Percentiles rank a stretch among this genome's conserved stretches.
phyloP scores from a whole-genome alignment of 129 eudicot species.

The Apium graveolens region DNA sequence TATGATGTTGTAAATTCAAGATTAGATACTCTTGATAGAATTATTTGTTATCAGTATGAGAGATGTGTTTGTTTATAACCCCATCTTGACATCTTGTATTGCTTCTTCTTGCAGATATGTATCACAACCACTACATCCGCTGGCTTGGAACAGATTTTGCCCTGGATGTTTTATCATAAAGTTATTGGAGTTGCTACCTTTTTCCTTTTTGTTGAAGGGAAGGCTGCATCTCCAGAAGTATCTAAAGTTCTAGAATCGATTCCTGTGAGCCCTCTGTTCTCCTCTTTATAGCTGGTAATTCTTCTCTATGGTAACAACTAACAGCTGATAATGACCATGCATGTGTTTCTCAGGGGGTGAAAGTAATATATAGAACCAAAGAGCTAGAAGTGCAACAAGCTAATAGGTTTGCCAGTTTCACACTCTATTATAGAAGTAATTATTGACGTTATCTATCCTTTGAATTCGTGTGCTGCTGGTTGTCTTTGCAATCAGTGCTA shows the following conservation, averaged over 20 bases:
- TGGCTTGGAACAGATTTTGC: slow-evolving; percentile 82
- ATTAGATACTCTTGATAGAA: background rate
- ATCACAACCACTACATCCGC: slow-evolving; percentile 88
- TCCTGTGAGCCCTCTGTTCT: slow-evolving; percentile 44
- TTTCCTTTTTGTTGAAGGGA: slow-evolving; percentile 92
- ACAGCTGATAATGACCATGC: background rate
- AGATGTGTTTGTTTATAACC: background rate
- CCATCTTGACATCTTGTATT: background rate
- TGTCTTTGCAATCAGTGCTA: background rate
- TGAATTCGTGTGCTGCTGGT: background rate
- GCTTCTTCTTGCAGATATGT: slow-evolving; percentile 34
- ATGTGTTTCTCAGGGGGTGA: slow-evolving; percentile 60
- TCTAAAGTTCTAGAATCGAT: slow-evolving; percentile 87
- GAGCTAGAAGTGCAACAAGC: slow-evolving; percentile 94
- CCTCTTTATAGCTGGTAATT: background rate
- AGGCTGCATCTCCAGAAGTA: slow-evolving; percentile 82
- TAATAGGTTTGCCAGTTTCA: slow-evolving; percentile 48
- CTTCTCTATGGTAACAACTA: background rate
- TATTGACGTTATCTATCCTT: background rate
- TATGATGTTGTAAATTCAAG: background rate
- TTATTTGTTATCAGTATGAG: background rate
- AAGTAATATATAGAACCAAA: slow-evolving; percentile 81
- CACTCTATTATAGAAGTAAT: slow-evolving; percentile 1
- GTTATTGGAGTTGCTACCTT: slow-evolving; percentile 81
- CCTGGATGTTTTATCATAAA: slow-evolving; percentile 97